phyloP scores from a whole-genome alignment of 2,329 filamentous ascomycete species.

The Xylaria arbuscula region DNA sequence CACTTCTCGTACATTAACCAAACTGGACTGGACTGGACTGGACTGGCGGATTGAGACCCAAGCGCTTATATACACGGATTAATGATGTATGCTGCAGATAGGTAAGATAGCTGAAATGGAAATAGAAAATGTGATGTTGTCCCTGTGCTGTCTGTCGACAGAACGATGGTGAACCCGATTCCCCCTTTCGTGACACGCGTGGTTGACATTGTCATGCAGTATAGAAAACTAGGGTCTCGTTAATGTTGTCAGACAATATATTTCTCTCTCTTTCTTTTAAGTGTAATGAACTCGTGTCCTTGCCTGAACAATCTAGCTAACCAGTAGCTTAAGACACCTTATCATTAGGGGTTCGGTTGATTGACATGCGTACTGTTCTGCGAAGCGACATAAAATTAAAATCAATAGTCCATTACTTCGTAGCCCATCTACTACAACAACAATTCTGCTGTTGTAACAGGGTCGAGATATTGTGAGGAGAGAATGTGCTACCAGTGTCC shows the following conservation, averaged over 20 bases:
- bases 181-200: slow-evolving; percentile 16
- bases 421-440: background rate
- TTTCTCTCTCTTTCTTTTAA: background rate
- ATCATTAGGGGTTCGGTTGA: background rate
- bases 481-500: slow-evolving; percentile 7
- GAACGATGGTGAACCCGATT: slow-evolving; percentile 3
- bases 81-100: no score
- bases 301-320: background rate
- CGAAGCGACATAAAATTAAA: background rate
- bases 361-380: background rate
- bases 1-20: background rate
- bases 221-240: no score
- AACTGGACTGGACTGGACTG: background rate
- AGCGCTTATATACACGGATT: no score
- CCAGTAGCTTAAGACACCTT: background rate
- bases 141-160: slow-evolving; percentile 2
- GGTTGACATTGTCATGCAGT: background rate
- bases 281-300: background rate
- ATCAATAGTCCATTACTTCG: background rate
- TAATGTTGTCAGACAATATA: no score
- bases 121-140: background rate
- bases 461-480: background rate
- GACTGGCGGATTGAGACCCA: background rate
- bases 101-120: no score
- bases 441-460: background rate